These are phyloP conservation scores for Kazachstania taianensis DNA, from an alignment of 805 yeast genomes.

Conservation along the genomic window DNA sequence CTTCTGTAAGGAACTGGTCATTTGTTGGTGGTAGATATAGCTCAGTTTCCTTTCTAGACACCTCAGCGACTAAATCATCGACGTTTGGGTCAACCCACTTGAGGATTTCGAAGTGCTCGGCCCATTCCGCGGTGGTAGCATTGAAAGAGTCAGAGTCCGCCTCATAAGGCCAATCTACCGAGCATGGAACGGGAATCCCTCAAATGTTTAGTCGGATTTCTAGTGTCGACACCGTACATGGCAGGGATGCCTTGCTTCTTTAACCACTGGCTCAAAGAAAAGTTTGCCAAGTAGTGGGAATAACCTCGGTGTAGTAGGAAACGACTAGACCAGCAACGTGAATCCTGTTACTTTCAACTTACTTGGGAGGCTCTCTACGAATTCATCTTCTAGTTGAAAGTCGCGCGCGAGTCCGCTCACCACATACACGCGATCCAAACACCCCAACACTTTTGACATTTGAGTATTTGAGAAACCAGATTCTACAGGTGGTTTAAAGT, in stretches of 20 bases:
- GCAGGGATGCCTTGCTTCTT: slow-evolving; percentile 90
- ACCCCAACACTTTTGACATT: too few species aligned
- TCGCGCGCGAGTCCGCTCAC: too few species aligned
- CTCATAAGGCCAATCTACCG: slow-evolving; percentile 73
- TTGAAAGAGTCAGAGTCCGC: slow-evolving; percentile 28
- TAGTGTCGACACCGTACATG: slow-evolving; percentile 94
- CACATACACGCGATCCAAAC: too few species aligned
- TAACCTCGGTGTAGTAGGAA: slow-evolving; percentile 92
- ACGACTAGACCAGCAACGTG: slow-evolving; percentile 96
- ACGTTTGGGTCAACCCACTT: slow-evolving; percentile 92
- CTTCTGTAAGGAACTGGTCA: slow-evolving; percentile 32
- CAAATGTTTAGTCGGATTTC: slow-evolving; percentile 85
- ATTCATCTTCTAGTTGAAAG: slow-evolving; percentile 62
- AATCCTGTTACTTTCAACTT: slow-evolving; percentile 88
- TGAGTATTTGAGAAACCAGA: too few species aligned
- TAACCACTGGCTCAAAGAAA: slow-evolving; percentile 90
- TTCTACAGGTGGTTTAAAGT: too few species aligned
- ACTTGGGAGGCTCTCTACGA: slow-evolving; percentile 68
- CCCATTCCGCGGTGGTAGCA: slow-evolving; percentile 41
- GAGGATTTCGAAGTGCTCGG: slow-evolving; percentile 53
- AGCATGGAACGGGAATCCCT: slow-evolving; percentile 88
- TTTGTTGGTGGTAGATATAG: slow-evolving; percentile 61
- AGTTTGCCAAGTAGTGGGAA: slow-evolving; percentile 86
- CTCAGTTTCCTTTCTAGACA: slow-evolving; percentile 67
- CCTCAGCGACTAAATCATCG: slow-evolving; percentile 84